Conservation (phyloP, 208 protist species). For the Lotmaria passim region DNA sequence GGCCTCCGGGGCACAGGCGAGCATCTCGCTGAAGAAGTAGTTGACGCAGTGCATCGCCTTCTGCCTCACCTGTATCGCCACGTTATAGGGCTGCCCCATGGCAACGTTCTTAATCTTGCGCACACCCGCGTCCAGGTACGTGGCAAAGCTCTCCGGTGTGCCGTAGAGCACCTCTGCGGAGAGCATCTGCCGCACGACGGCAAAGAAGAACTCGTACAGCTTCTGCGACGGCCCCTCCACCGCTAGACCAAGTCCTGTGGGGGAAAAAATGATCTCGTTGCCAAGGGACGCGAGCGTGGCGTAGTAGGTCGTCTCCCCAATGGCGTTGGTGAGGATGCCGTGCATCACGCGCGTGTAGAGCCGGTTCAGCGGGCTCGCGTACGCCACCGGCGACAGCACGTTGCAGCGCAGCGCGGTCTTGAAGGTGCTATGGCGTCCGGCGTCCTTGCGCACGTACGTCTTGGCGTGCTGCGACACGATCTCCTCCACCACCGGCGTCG, state of each 20-base stretch:
- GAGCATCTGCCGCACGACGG: slow-evolving; percentile 40
- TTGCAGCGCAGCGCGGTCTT: slow-evolving; percentile 52
- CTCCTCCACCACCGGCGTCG: slow-evolving; percentile 16
- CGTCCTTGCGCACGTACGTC: slow-evolving; percentile 51
- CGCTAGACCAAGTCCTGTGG: slow-evolving; percentile 44
- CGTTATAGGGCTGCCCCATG: slow-evolving; percentile 54
- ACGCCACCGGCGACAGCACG: slow-evolving; percentile 55
- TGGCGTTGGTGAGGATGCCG: slow-evolving; percentile 42
- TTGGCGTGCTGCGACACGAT: slow-evolving; percentile 48
- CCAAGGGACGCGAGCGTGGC: slow-evolving; percentile 63
- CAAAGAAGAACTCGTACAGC: slow-evolving; percentile 53
- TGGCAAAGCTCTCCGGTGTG: slow-evolving; percentile 49
- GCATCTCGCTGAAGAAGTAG: slow-evolving; percentile 66
- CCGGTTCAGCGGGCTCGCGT: slow-evolving; percentile 44
- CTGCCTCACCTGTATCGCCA: slow-evolving; percentile 30
- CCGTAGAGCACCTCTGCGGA: slow-evolving; percentile 25
- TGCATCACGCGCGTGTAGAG: slow-evolving; percentile 72
- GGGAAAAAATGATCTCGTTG: slow-evolving; percentile 34
- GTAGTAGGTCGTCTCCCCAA: slow-evolving; percentile 72
- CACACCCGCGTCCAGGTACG: slow-evolving; percentile 45
- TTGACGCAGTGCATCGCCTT: slow-evolving; percentile 33
- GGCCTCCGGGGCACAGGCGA: slow-evolving; percentile 32
- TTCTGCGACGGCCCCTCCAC: slow-evolving; percentile 67
- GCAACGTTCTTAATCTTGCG: slow-evolving; percentile 36
- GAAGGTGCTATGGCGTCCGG: slow-evolving; percentile 59